Evolutionary conservation across 768 basidiomycete species (phyloP).

Genomic region (Xerocomus spinulosus): DNA sequence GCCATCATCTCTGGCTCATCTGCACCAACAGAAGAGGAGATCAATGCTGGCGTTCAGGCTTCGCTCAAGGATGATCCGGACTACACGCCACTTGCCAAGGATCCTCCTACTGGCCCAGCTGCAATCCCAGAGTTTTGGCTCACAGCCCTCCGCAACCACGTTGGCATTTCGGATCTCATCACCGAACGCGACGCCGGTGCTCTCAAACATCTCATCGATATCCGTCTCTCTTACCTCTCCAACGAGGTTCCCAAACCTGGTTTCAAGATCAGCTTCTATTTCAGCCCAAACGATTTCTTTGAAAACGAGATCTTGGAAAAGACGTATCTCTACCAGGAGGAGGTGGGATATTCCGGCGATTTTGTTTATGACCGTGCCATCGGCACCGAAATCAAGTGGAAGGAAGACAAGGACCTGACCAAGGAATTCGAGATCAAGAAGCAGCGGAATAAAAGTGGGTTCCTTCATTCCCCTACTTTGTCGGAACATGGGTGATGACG

Average conservation of each 20-base stretch:
- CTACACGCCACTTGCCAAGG: conserved; percentile 58
- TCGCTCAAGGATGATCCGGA: conserved; percentile 73
- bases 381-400: conserved; percentile 93
- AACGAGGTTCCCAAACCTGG: conserved; percentile 70
- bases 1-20: conserved; percentile 78
- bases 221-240: conserved; percentile 73
- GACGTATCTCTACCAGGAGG: conserved; percentile 90
- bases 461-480: not conserved
- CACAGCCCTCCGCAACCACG: conserved; percentile 90
- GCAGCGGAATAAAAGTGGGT: conserved; percentile 95
- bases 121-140: conserved; percentile 96
- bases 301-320: conserved; percentile 80
- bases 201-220: conserved; percentile 76
- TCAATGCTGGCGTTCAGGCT: conserved; percentile 71
- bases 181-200: conserved; percentile 89
- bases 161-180: conserved; percentile 81
- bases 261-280: conserved; percentile 85
- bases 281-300: conserved; percentile 82
- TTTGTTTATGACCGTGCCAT: conserved; percentile 94
- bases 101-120: conserved; percentile 37
- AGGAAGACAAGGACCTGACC: conserved; percentile 96
- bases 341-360: conserved; percentile 94
- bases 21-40: conserved; percentile 73
- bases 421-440: conserved; percentile 98
- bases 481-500: conserved; percentile 1